phyloP scores from a whole-genome alignment of 1,139 yeast species.

The Suhomyces bribrorum region DNA sequence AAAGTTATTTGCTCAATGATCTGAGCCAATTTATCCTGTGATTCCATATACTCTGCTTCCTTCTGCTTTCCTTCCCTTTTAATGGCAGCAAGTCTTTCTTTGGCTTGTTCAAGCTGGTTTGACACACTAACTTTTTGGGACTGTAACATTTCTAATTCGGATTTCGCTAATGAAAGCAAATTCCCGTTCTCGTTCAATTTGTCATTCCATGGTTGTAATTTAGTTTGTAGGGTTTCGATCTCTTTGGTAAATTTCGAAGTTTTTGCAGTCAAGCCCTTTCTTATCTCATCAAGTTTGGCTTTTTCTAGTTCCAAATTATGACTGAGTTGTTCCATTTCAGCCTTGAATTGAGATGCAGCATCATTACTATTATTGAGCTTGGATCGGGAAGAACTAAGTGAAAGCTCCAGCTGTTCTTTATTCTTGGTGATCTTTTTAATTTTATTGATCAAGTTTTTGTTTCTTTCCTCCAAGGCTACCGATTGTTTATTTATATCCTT shows the following conservation, averaged over 20 bases:
- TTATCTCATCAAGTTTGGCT: conserved; percentile 57
- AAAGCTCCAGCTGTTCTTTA: conserved; percentile 36
- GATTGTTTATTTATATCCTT: conserved; percentile 47
- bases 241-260: conserved; percentile 65
- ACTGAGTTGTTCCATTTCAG: conserved; percentile 49
- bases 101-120: conserved; percentile 49
- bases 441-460: conserved; percentile 62
- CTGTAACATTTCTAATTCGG: conserved; percentile 62
- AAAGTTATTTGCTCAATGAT: conserved; percentile 53
- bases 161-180: conserved; percentile 62
- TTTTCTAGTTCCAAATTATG: conserved; percentile 55
- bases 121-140: conserved; percentile 48
- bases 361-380: conserved; percentile 49
- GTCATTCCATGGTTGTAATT: conserved; percentile 83
- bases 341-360: conserved; percentile 42
- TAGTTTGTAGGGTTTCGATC: conserved; percentile 62
- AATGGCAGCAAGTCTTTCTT: conserved; percentile 48
- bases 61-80: conserved; percentile 56
- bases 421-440: conserved; percentile 62
- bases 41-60: conserved; percentile 44
- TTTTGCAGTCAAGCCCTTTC: conserved; percentile 68
- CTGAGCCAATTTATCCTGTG: conserved; percentile 48
- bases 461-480: conserved; percentile 74
- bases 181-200: conserved; percentile 67
- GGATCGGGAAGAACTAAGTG: conserved; percentile 43